Evolutionary conservation across 768 basidiomycete species (phyloP).

Genomic region (Cantharellus anzutake): DNA sequence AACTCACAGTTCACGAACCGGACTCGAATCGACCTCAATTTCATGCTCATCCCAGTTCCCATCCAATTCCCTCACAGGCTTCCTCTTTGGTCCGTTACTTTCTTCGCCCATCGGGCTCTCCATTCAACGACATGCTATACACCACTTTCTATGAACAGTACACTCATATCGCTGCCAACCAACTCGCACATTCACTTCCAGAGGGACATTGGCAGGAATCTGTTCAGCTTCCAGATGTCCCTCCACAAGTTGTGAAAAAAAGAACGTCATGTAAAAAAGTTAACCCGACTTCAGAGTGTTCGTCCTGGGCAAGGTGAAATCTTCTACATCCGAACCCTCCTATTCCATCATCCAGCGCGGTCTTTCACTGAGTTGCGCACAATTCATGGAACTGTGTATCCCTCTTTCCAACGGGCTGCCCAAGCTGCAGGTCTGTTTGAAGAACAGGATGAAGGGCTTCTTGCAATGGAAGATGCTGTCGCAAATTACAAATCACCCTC

Average conservation of each 20-base stretch:
- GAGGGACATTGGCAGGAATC: not conserved
- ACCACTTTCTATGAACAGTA: not conserved
- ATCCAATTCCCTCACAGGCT: not conserved
- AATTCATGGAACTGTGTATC: conserved; percentile 8
- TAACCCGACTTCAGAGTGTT: conserved; percentile 3
- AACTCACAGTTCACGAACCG: conserved; percentile 4
- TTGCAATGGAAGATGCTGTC: conserved; percentile 21
- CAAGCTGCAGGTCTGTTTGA: conserved; percentile 13
- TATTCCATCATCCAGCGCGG: conserved; percentile 7
- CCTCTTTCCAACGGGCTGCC: conserved; percentile 14
- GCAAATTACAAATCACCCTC: conserved; percentile 16
- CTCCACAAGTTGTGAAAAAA: not conserved
- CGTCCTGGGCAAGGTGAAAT: conserved; percentile 17
- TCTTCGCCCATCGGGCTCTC: not conserved
- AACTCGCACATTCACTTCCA: not conserved
- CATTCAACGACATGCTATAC: not conserved
- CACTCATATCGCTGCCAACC: not conserved
- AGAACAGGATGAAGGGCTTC: conserved; percentile 13
- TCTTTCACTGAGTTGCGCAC: conserved; percentile 14
- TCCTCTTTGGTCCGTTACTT: conserved; percentile 2
- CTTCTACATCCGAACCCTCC: conserved; percentile 18
- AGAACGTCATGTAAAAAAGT: not conserved
- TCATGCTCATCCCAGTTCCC: not conserved
- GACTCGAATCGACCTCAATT: not conserved
- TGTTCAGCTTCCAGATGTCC: not conserved